Percentiles rank a stretch among this genome's conserved stretches.
These are phyloP conservation scores for Stachybotrys chartarum DNA, from an alignment of 2,329 filamentous ascomycete species.

Conservation along the genomic window DNA sequence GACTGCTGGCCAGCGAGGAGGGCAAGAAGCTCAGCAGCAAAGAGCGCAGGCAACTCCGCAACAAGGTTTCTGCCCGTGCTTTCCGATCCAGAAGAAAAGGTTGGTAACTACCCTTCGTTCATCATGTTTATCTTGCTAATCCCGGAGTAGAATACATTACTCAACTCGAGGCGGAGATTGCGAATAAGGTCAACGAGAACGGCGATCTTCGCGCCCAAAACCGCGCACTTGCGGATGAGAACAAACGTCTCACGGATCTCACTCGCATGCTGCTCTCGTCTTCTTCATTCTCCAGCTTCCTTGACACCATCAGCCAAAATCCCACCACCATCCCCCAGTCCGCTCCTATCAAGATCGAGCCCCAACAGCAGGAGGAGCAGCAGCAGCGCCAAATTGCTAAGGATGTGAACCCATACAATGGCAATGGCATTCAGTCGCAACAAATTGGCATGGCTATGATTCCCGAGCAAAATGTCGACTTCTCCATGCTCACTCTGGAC, in stretches of 20 bases:
- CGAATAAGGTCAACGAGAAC: constrained; percentile 74
- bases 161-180: constrained; percentile 86
- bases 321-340: constrained; percentile 36
- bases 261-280: constrained; percentile 78
- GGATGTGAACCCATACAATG: constrained; percentile 54
- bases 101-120: constrained; percentile 37
- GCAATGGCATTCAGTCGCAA: constrained; percentile 41
- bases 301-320: constrained; percentile 62
- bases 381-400: constrained; percentile 51
- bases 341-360: constrained; percentile 28
- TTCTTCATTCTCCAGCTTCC: constrained; percentile 73
- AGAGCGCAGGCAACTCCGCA: constrained; percentile 91
- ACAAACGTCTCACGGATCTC: constrained; percentile 69
- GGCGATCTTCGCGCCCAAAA: constrained; percentile 77
- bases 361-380: constrained; percentile 31
- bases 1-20: constrained; percentile 88
- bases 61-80: constrained; percentile 96
- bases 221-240: constrained; percentile 74
- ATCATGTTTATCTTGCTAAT: constrained; percentile 7
- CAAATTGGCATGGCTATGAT: constrained; percentile 78
- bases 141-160: constrained; percentile 75
- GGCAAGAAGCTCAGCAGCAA: constrained; percentile 99
- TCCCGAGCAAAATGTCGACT: constrained; percentile 70
- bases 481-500: constrained; percentile 61
- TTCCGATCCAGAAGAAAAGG: constrained; percentile 98